Base-by-base conservation (phyloP, 140 eudicot species). In the Flaveria floridana region DNA sequence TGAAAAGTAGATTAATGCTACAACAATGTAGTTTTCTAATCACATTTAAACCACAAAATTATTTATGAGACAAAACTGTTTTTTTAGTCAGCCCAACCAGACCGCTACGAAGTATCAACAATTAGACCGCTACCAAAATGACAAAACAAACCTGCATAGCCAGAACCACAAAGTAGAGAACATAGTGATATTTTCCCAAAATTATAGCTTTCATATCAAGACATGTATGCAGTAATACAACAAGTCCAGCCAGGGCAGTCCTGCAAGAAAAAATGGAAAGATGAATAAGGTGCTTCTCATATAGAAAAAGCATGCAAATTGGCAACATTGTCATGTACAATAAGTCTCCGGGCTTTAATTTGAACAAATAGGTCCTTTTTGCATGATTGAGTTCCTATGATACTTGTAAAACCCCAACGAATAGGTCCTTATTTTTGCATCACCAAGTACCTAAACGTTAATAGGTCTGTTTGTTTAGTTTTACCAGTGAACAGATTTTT, bases 111-210 rank as follows among this genome's bases (percentile, higher is more conserved):
- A 58, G 10, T 11, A 10, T 21, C 15, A 58, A 58, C 41, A 61
- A 61, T 61, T 52, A n/a, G 59, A 15, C 59, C 11, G 9, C 11
- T 3, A 3, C 55, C 14, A 48, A n/a, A 48, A 48, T 48, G 16
- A n/a, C n/a, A n/a, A 67, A 5, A 48, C 82, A 46, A 18, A 92
- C 98, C 98, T 92, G 96, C 96, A 94, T 94, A 21, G 99, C 99
- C 73, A 94, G 82, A 46, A 84, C 91, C 18, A 94, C 84, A 68
- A 90, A 94, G 86, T 94, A 94, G 14, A 94, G 91, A 57, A 94
- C 88, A 61, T 90, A 90, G 77, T 94, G 97, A 57, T 90, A 94
- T 53, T 94, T 94, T 76, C 99, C 99, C 85, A 94, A 80, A 37
- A 90, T 85, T 50, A 90, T 85, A 58, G 97, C 83, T 75, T 88